Percentiles rank a stretch among this genome's conserved stretches.
These are phyloP conservation scores for Zygoascus meyerae DNA, from an alignment of 1,139 yeast genomes.

Conservation along the genomic window DNA sequence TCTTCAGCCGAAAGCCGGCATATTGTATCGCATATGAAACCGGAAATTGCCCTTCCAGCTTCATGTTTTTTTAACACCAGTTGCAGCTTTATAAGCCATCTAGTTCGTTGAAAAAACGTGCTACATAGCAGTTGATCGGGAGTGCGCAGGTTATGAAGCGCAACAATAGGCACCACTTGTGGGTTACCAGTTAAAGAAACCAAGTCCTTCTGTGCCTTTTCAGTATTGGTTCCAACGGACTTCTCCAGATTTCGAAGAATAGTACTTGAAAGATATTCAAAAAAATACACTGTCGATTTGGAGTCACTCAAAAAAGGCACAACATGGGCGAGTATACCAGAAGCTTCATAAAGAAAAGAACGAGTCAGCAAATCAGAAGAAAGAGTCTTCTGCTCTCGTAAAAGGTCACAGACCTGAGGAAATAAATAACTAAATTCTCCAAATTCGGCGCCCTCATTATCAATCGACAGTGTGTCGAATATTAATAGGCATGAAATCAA, in stretches of 20 bases:
- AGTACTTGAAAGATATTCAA: not conserved
- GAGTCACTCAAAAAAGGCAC: not conserved
- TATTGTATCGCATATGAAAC: not conserved
- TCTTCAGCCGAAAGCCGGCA: not conserved
- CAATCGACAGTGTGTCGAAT: not conserved
- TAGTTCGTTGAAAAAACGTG: not conserved
- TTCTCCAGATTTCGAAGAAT: not conserved
- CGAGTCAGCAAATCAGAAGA: not conserved
- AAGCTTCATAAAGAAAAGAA: constrained; percentile 1
- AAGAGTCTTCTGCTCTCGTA: not conserved
- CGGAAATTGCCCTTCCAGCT: not conserved
- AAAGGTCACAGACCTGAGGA: not conserved
- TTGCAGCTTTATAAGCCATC: constrained; percentile 5
- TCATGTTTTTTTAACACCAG: not conserved
- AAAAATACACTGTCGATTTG: not conserved
- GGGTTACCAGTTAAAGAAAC: not conserved
- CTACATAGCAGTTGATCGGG: not conserved
- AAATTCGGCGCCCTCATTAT: not conserved
- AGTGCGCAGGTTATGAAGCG: not conserved
- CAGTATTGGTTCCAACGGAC: not conserved
- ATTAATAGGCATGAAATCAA: constrained; percentile 1
- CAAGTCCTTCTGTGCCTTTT: not conserved
- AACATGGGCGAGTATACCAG: not conserved
- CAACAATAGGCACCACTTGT: not conserved
- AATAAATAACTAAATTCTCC: not conserved